phyloP scores from a whole-genome alignment of 495 filamentous ascomycete genomes.

The Penicillium steckii region DNA sequence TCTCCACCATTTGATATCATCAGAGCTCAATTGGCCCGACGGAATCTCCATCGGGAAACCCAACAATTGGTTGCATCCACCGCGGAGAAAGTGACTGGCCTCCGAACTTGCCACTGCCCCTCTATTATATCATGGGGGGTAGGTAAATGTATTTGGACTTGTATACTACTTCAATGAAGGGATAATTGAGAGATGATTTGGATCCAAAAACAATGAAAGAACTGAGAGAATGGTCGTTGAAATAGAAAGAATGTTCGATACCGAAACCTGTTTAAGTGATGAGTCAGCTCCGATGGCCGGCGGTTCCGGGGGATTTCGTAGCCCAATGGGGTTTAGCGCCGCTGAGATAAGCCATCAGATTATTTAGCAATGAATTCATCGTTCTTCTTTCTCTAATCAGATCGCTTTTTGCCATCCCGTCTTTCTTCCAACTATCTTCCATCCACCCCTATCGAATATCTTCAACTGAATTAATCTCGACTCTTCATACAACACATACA shows the following conservation, averaged over 20 bases:
- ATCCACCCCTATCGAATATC: background rate
- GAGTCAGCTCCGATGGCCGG: conserved; percentile 29
- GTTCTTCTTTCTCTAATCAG: conserved; percentile 25
- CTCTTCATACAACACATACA: background rate
- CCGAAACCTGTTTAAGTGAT: background rate
- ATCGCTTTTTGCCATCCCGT: conserved; percentile 19
- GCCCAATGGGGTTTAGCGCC: conserved; percentile 21
- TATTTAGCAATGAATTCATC: conserved; percentile 37
- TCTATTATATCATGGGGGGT: conserved; percentile 14
- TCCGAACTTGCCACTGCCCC: conserved; percentile 12
- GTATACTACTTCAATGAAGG: too few relatives aligned
- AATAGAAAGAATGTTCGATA: background rate
- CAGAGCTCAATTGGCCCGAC: conserved; percentile 18
- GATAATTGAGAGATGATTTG: too few relatives aligned
- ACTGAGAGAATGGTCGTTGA: background rate
- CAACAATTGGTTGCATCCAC: conserved; percentile 14
- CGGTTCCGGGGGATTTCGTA: conserved; percentile 14
- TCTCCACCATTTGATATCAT: conserved; percentile 30
- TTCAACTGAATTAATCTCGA: background rate
- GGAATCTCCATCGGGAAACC: conserved; percentile 18
- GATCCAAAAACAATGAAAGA: too few relatives aligned
- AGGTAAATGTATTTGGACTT: background rate
- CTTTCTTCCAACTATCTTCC: conserved; percentile 8
- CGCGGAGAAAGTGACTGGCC: conserved; percentile 20
- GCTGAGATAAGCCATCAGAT: conserved; percentile 28